Base-by-base conservation (phyloP, 2,329 filamentous ascomycete species). In the Arthrinium phaeospermum region DNA sequence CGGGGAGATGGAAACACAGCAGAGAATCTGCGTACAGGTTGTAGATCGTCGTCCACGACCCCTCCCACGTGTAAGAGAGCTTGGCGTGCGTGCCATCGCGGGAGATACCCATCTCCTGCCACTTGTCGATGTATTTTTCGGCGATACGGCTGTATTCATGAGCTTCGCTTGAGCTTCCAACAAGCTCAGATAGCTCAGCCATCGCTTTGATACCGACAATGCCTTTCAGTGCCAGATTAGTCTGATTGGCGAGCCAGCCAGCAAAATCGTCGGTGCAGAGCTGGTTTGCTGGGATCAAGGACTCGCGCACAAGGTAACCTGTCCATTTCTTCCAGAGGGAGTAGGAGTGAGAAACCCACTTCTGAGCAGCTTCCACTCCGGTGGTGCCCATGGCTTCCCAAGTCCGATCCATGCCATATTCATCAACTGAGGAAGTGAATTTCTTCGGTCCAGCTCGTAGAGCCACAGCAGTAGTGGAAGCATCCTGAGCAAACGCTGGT, bases 1-100 rank as follows among this genome's bases (percentile, higher is more conserved):
- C 77, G 22, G 78, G 79, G 68, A 84, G 86, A 77, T 95, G 93
- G 85, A 96, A 96, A 83, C 94, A 96, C 46, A 96, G 89, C 30
- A 96, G 90, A 87, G 77, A 79, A 79, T 95, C 93, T 34, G 92
- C 92, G 81, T 92, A 96, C 16, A 95, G 86, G 75, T 93, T 94
- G 82, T 95, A 95, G 30, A 95, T 86, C 0, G 92, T 94, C 8
- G 93, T 94, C 93, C 93, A 95, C 69, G 92, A 94, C 19, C 93
- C 93, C 75, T 93, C 92, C 92, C 93, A 95, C 74, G 93, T 88
- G 79, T 96, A 96, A 4, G 93, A 91, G 44, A 96, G 84, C 80
- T 95, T 95, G 41, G 92, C 92, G 78, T 94, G 92, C 0, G 90
- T 90, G 67, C 88, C 87, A 78, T 95, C 93, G 44, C 91, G 87